Conservation (phyloP, 192 early-diverging fungal genomes). For the Coemansia sp. region DNA sequence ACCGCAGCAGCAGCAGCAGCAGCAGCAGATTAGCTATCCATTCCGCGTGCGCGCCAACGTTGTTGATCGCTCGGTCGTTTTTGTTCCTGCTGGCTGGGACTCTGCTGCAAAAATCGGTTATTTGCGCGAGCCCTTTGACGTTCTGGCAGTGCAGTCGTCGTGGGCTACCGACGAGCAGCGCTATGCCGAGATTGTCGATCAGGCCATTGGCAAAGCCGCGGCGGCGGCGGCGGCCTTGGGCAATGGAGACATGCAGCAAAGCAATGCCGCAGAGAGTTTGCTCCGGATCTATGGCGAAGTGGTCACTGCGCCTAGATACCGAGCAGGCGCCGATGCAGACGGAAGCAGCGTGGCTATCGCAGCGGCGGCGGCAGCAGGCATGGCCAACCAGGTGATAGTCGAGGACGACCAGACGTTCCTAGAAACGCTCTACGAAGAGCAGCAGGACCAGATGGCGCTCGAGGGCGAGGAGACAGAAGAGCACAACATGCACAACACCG, state of each 20-base stretch:
- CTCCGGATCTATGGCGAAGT: constrained; percentile 35
- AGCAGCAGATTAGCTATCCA: neutral
- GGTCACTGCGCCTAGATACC: constrained; percentile 57
- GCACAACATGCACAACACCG: constrained; percentile 6
- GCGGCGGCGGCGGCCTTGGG: neutral
- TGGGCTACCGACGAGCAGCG: constrained; percentile 61
- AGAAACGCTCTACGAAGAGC: constrained; percentile 69
- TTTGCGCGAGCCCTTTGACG: constrained; percentile 71
- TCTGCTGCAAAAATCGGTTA: constrained; percentile 72
- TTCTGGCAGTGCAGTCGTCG: constrained; percentile 57
- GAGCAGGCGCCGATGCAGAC: constrained; percentile 59
- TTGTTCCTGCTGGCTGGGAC: constrained; percentile 44
- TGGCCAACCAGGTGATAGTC: constrained; percentile 64
- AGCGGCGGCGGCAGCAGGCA: constrained; percentile 40
- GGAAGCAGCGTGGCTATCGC: constrained; percentile 51
- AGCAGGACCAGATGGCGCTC: constrained; percentile 58
- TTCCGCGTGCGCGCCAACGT: constrained; percentile 73
- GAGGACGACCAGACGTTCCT: constrained; percentile 91
- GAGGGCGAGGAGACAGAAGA: constrained; percentile 50
- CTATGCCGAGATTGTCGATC: constrained; percentile 32
- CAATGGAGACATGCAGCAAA: neutral
- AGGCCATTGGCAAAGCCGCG: constrained; percentile 14
- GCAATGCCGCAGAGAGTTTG: constrained; percentile 8
- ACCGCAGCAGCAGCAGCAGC: constrained; percentile 10
- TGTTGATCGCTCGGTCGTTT: constrained; percentile 81